Base-by-base conservation (phyloP, 1,139 yeast genomes). In the Saccharomyces hybrid region DNA sequence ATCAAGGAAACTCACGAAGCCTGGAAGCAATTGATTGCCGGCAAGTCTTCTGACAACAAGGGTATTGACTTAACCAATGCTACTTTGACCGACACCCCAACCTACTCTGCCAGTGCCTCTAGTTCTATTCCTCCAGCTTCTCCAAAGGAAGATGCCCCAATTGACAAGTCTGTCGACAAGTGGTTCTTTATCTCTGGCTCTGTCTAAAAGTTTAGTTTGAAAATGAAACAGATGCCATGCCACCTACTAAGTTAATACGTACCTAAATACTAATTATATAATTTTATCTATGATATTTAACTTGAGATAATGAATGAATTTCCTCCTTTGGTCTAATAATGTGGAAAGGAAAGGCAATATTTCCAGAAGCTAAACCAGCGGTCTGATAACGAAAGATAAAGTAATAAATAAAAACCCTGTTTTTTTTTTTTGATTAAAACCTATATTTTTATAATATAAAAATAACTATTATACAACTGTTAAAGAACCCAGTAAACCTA, bases 141-240 rank as follows among this genome's bases (percentile, higher is more conserved):
- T 66, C 82, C 86, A 61, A 75, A 77, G 63, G 79, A 89, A 59
- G 91, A 95, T 70, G 97, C 96, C 62, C 95, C 97, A 74, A 88
- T 93, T 73, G 99, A 93, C 79, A 84, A 88, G 75, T 89, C 97
- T 56, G 78, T 93, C 72, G 98, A 93, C 82, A 93, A 93, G 80
- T 93, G 99, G 99, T 93, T 93, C 82, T 93, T 84, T 83, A 93
- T 93, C 73, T 88, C 98, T 61, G 97, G 97, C 75, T 76, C 83
- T 59, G 83, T 83, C 66, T 82, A 75, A 70, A 32, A 13, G 8
- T 38, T 20, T 11, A 6, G 11, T 9, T 20, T 16, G 44, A 16
- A 38, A 38, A 38, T 5, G 44, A 38, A 11, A 34, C 42, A 14
- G 5, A 14, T 14, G 23, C 42, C 11, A 14, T 14, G 23, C 42